Evolutionary conservation across 1,284 basidiomycete genomes (phyloP).

Genomic region (Kalmanozyma brasiliensis): DNA sequence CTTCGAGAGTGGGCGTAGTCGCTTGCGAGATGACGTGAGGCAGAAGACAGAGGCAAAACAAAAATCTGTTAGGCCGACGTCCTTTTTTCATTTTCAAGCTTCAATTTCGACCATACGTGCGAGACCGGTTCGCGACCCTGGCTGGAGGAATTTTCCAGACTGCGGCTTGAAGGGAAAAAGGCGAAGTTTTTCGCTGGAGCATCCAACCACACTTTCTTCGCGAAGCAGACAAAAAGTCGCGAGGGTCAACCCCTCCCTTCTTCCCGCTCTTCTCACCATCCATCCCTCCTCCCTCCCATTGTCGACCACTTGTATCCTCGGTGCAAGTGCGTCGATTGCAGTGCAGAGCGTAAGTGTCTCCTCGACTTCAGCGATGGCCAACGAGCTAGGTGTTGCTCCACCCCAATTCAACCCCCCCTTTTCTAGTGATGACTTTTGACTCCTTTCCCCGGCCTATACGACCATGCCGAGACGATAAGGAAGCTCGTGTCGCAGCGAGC

Average conservation of each 20-base stretch:
- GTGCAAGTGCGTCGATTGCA: constrained; percentile 36
- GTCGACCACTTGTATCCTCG: constrained; percentile 34
- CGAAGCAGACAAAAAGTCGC: background rate
- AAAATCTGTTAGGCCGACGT: no score
- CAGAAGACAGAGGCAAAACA: no score
- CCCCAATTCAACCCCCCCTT: background rate
- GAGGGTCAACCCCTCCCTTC: background rate
- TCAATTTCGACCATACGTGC: no score
- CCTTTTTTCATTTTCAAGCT: no score
- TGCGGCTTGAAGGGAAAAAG: constrained; percentile 24
- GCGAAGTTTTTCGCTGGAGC: constrained; percentile 18
- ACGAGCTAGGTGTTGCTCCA: constrained; percentile 1
- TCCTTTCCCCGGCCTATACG: constrained; percentile 69
- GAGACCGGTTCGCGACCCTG: constrained; percentile 10
- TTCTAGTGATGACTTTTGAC: constrained; percentile 55
- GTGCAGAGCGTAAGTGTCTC: constrained; percentile 34
- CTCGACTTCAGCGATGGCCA: background rate
- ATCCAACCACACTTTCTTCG: constrained; percentile 11
- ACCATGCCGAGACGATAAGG: constrained; percentile 68
- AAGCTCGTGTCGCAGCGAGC: constrained; percentile 64
- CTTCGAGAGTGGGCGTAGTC: constrained; percentile 3
- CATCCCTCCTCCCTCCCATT: background rate
- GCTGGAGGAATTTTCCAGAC: constrained; percentile 9
- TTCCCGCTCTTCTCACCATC: background rate
- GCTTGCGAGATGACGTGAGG: constrained; percentile 29